Base-by-base conservation (phyloP, 345 rosid genomes). In the Cardamine chenopodiifolia region DNA sequence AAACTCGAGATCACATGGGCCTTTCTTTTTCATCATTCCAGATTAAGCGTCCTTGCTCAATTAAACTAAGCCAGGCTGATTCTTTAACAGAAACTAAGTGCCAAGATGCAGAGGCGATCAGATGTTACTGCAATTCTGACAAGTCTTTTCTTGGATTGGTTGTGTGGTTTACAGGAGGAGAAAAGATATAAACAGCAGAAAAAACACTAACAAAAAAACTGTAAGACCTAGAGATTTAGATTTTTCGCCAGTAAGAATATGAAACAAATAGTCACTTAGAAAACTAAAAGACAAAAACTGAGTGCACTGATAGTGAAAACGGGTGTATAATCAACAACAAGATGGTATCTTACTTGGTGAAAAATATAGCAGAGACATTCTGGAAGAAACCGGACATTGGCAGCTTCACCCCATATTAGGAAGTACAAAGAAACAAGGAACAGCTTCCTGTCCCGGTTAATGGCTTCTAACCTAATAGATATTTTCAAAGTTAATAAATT, bases 331-430 rank as follows among this genome's bases (percentile, higher is more conserved):
- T 65, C 39, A 57, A 62, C 12, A 31, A 56, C 57, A 68, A 42
- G 26, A 40, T 56, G 45, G 67, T 64, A 37, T 62, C 97, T 92
- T 88, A 95, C 99, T 71, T 86, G 77, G 80, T 95, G 99, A 84
- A 95, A 95, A 66, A 95, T 86, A 75, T 95, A 95, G 87, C 99
- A 95, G 75, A 95, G 79, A 81, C 98, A 90, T 78, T 95, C 99
- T 1, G 99, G 99, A 79, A 95, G 98, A 82, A 92, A 95, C 64
- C 99, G 97, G 78, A 90, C 88, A 82, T 95, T 95, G 75, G 98
- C 99, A 79, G 97, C 98, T 86, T 95, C 99, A 26, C 99, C 99
- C 99, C 99, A 95, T 80, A 95, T 84, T 35, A 90, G 90, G 78
- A 90, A 92, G 84, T 95, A 95, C 48, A 95, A 80, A 32, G 99